A percentile compares a stretch with the other conserved stretches of the same genome.
Conservation (phyloP, 345 rosid genomes). For the Toxicodendron radicans region DNA sequence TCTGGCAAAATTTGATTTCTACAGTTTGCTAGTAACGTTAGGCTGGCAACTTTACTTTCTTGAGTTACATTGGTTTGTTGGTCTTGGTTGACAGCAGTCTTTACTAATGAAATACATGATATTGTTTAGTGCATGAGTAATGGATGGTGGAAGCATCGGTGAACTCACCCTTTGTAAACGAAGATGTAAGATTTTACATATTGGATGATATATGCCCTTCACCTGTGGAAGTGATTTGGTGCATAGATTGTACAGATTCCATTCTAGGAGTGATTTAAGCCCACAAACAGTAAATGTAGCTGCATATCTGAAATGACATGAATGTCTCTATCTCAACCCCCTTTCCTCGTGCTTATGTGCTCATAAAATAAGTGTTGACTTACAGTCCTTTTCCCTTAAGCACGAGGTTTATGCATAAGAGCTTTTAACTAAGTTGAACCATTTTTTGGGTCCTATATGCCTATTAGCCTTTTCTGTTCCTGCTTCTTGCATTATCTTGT, state of each 20-base stretch:
- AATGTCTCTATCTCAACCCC: not conserved
- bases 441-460: constrained; percentile 10
- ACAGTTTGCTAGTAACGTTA: not conserved
- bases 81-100: constrained; percentile 12
- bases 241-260: not conserved
- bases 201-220: not conserved
- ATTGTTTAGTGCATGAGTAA: not conserved
- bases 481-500: constrained; percentile 5
- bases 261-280: not conserved
- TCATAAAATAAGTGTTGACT: not conserved
- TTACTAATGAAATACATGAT: constrained; percentile 2
- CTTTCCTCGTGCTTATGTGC: not conserved
- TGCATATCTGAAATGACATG: constrained; percentile 2
- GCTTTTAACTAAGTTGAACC: not conserved
- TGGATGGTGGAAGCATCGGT: constrained; percentile 3
- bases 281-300: not conserved
- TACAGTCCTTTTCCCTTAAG: not conserved
- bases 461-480: constrained; percentile 5
- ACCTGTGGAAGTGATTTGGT: not conserved
- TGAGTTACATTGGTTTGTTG: not conserved
- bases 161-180: not conserved
- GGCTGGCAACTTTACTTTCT: not conserved
- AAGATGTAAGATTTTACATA: constrained; percentile 9
- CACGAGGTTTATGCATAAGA: not conserved
- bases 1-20: not conserved